Conservation (phyloP, 2,329 filamentous ascomycete genomes). For the Cercospora canescens region DNA sequence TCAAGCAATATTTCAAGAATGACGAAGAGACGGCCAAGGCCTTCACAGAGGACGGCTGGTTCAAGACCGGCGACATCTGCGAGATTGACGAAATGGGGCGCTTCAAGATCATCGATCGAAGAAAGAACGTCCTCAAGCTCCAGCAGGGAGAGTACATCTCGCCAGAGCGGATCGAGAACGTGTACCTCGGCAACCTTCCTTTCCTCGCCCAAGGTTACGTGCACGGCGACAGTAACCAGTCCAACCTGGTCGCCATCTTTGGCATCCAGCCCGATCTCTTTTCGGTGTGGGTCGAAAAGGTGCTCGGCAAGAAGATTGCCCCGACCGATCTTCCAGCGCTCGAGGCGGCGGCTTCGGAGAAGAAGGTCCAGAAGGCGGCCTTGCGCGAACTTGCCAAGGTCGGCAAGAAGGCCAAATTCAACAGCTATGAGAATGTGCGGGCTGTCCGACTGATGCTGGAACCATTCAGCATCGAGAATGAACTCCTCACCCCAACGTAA, state of each 20-base stretch:
- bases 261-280: conserved; percentile 85
- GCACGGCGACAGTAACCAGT: conserved; percentile 84
- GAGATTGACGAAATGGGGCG: conserved; percentile 81
- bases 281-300: conserved; percentile 74
- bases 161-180: conserved; percentile 94
- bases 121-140: conserved; percentile 99
- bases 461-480: conserved; percentile 91
- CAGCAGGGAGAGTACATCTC: conserved; percentile 98
- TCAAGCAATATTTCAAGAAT: conserved; percentile 88
- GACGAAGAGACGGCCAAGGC: conserved; percentile 80
- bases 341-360: conserved; percentile 65
- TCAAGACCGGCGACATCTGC: conserved; percentile 91
- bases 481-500: conserved; percentile 85
- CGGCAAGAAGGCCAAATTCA: conserved; percentile 82
- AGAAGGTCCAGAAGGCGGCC: conserved; percentile 72
- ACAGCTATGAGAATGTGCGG: conserved; percentile 82
- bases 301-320: conserved; percentile 65
- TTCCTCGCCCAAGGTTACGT: conserved; percentile 81
- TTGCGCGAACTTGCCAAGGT: conserved; percentile 77
- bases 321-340: conserved; percentile 67
- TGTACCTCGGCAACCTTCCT: conserved; percentile 78
- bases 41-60: conserved; percentile 89
- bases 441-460: conserved; percentile 76
- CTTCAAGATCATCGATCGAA: conserved; percentile 90
- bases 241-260: conserved; percentile 80